These are phyloP conservation scores for Rubia peregrina DNA, from an alignment of 305 asterid species.

Conservation along the genomic window DNA sequence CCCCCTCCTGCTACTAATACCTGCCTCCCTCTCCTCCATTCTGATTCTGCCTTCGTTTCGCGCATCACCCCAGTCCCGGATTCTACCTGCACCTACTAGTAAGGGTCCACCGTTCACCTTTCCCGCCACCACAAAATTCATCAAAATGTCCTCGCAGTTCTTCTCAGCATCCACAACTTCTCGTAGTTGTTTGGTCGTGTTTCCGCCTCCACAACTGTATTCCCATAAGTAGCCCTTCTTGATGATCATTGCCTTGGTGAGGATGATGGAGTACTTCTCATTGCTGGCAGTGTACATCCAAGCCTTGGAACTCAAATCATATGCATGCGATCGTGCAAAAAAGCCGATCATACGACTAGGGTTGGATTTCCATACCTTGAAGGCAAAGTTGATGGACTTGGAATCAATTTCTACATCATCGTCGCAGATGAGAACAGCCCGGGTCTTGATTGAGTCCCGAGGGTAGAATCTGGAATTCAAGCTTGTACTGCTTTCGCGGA, in stretches of 20 bases:
- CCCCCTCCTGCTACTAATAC: constrained; percentile 63
- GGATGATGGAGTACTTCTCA: constrained; percentile 60
- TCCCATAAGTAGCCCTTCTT: constrained; percentile 35
- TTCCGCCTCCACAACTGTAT: constrained; percentile 57
- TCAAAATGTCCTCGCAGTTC: constrained; percentile 83
- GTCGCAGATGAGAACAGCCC: constrained; percentile 75
- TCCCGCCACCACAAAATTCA: constrained; percentile 77
- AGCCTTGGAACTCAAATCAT: constrained; percentile 40
- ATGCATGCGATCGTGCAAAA: constrained; percentile 81
- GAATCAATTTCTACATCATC: constrained; percentile 65
- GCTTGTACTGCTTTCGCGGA: constrained; percentile 56
- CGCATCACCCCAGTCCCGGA: constrained; percentile 80
- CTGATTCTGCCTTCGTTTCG: constrained; percentile 55
- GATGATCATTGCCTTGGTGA: constrained; percentile 69
- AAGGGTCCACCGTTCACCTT: constrained; percentile 49
- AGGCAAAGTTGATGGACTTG: constrained; percentile 55
- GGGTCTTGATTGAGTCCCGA: constrained; percentile 38
- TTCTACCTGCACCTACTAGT: constrained; percentile 48
- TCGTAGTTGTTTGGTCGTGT: constrained; percentile 29
- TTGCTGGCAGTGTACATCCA: constrained; percentile 79
- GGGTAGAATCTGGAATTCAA: constrained; percentile 76
- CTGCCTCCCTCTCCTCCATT: constrained; percentile 51
- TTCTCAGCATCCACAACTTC: constrained; percentile 46
- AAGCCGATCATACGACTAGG: constrained; percentile 55
- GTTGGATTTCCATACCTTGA: constrained; percentile 52